Percentiles rank a stretch among this genome's conserved stretches.
phyloP scores from a whole-genome alignment of 2,329 filamentous ascomycete genomes.

The Pezicula rhizophila region DNA sequence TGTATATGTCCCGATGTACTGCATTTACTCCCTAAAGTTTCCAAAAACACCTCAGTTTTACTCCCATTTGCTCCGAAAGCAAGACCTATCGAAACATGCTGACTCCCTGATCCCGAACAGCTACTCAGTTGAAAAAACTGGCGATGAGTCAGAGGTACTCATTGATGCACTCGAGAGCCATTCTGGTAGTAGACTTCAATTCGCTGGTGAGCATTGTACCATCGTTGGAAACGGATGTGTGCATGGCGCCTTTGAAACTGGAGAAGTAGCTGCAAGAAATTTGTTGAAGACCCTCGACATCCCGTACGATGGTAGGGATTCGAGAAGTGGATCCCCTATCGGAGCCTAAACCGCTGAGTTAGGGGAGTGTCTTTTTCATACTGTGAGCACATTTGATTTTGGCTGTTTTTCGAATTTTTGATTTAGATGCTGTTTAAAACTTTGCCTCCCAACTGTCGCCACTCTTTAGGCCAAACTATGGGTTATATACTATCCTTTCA shows the following conservation, averaged over 20 bases:
- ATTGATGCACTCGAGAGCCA: slow-evolving; percentile 32
- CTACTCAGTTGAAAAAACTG: slow-evolving; percentile 39
- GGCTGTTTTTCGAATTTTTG: no score
- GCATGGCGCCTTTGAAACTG: slow-evolving; percentile 37
- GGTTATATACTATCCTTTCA: no score
- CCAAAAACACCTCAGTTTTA: no score
- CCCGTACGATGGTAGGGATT: slow-evolving; percentile 27
- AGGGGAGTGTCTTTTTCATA: no score
- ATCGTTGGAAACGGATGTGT: slow-evolving; percentile 36
- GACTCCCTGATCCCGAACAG: neutral
- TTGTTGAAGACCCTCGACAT: slow-evolving; percentile 31
- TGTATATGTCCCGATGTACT: no score
- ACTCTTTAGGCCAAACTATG: no score
- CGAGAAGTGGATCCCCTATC: slow-evolving; percentile 12
- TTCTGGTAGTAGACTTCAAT: slow-evolving; percentile 31
- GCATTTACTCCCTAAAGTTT: no score
- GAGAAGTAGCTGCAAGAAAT: slow-evolving; percentile 35
- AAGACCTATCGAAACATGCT: no score
- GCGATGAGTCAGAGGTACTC: slow-evolving; percentile 32
- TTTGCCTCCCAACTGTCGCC: no score
- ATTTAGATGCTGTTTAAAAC: no score
- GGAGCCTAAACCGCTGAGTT: slow-evolving; percentile 15
- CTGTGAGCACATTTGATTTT: no score
- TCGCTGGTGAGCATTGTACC: slow-evolving; percentile 36
- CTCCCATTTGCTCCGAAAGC: no score